Evolutionary conservation across 2,329 filamentous ascomycete species (phyloP).

Genomic region (Torrubiella hemipterigena): DNA sequence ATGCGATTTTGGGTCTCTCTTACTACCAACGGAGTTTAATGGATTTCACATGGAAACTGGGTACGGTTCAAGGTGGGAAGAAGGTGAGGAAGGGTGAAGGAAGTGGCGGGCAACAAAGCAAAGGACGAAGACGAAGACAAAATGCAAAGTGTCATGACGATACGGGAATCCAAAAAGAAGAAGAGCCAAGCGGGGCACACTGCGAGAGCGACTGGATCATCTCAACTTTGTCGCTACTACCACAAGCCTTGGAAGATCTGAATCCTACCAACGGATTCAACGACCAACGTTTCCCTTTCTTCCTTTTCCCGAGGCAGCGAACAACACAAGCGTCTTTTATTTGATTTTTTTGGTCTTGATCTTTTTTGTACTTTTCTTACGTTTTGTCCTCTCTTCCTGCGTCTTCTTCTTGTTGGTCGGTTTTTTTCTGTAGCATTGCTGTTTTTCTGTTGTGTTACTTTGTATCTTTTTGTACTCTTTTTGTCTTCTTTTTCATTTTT

Average conservation of each 20-base stretch:
- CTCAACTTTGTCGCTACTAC: too few species aligned
- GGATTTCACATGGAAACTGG: background rate
- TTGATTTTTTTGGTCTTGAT: too few species aligned
- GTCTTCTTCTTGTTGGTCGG: conserved; percentile 1
- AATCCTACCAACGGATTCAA: too few species aligned
- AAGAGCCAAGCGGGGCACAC: background rate
- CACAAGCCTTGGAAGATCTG: too few species aligned
- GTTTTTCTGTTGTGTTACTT: conserved; percentile 1
- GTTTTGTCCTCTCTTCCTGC: conserved; percentile 3
- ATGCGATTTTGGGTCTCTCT: conserved; percentile 2
- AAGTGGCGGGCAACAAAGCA: too few species aligned
- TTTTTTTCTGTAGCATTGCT: conserved; percentile 7
- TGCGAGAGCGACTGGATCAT: too few species aligned
- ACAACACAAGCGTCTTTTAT: too few species aligned
- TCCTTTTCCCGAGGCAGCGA: too few species aligned
- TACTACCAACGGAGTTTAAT: conserved; percentile 1
- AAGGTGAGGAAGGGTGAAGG: background rate
- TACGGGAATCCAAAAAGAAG: background rate
- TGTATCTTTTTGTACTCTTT: conserved; percentile 3
- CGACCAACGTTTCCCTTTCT: too few species aligned
- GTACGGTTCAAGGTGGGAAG: background rate
- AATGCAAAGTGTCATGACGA: too few species aligned
- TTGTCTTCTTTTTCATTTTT: conserved; percentile 2
- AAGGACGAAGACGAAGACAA: too few species aligned
- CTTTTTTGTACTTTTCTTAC: conserved; percentile 5